Evolutionary conservation across 2,329 filamentous ascomycete genomes (phyloP).

Genomic region (Knoxdaviesia proteae): DNA sequence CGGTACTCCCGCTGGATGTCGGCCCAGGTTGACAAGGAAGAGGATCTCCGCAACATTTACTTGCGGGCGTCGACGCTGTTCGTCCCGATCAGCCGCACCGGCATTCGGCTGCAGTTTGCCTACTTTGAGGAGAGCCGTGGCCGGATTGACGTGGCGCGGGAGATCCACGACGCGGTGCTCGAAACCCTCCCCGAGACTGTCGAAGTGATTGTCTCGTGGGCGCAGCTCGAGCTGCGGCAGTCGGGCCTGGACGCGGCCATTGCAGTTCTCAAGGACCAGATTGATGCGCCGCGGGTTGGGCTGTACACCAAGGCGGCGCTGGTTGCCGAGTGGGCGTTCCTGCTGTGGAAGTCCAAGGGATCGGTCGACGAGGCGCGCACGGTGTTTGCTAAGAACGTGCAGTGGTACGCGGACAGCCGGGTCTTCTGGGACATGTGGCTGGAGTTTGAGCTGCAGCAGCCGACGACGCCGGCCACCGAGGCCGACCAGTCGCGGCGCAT

Average conservation of each 20-base stretch:
- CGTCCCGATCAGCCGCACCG: conserved; percentile 68
- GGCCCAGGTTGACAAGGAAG: conserved; percentile 57
- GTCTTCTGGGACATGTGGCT: conserved; percentile 84
- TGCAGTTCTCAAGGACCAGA: conserved; percentile 59
- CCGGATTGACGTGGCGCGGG: conserved; percentile 56
- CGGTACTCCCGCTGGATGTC: conserved; percentile 94
- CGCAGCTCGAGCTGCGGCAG: conserved; percentile 69
- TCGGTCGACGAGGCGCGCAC: conserved; percentile 61
- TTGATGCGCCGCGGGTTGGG: conserved; percentile 51
- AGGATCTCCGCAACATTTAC: conserved; percentile 84
- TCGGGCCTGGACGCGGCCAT: conserved; percentile 69
- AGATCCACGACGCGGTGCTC: conserved; percentile 68
- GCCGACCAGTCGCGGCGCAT: conserved; percentile 49
- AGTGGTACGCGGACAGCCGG: conserved; percentile 67
- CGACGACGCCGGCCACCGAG: conserved; percentile 44
- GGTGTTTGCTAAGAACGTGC: conserved; percentile 62
- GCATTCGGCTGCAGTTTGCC: conserved; percentile 74
- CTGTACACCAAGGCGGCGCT: conserved; percentile 69
- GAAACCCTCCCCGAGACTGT: conserved; percentile 58
- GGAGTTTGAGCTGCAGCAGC: conserved; percentile 72
- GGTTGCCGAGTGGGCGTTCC: conserved; percentile 68
- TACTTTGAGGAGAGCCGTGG: conserved; percentile 81
- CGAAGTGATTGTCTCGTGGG: conserved; percentile 73
- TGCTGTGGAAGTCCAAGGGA: conserved; percentile 77
- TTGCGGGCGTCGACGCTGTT: conserved; percentile 68